Evolutionary conservation across 2,329 filamentous ascomycete genomes (phyloP), one percentile per base, ranked within the genome.

Genomic region (Metarhizium guizhouense): DNA sequence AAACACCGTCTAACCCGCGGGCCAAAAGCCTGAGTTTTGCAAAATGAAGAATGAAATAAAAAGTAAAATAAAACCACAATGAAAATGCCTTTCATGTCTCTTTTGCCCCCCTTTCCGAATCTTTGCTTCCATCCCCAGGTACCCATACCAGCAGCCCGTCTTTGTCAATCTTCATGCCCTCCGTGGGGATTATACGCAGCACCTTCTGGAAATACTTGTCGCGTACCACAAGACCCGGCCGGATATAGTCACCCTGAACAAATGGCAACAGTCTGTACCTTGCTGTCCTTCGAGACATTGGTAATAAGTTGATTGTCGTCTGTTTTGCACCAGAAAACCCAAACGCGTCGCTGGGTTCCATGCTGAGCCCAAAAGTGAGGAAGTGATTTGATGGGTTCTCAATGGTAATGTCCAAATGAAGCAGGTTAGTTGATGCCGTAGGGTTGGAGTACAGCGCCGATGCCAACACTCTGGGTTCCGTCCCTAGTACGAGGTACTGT

Each of bases 351-450:
- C 84, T 93, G 3, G 91, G 88, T 63, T 99, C 93, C 91, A 99
- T 95, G 30, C 79, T 84, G 51, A 97, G 71, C 34, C 89, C 91
- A 72, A 99, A 99, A 0, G 92, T 96, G 52, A 99, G 81, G 71
- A 96, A 95, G 69, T 99, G 94, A 68, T 85, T 87, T 0, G 93
- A 96, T 0, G 92, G 88, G 68, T 99, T 99, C 72, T 99, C 94
- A 56, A 99, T 84, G 3, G 84, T 90, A 67, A 83, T 67, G 47
- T 78, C 72, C 14, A 84, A 68, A 55, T 75, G 71, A 48, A 81
- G 60, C 8, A 81, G 64, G 11, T 64, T 55, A 54, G 69, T 56
- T 47, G 62, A 59, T 30, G 64, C 61, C 11, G 65, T 65, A 3
- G 67, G 64, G 20, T 71, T 67, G 42, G 57, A 52, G 61, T 81